Base-by-base conservation (phyloP, 129 eudicot species). In the Artemisia annua region DNA sequence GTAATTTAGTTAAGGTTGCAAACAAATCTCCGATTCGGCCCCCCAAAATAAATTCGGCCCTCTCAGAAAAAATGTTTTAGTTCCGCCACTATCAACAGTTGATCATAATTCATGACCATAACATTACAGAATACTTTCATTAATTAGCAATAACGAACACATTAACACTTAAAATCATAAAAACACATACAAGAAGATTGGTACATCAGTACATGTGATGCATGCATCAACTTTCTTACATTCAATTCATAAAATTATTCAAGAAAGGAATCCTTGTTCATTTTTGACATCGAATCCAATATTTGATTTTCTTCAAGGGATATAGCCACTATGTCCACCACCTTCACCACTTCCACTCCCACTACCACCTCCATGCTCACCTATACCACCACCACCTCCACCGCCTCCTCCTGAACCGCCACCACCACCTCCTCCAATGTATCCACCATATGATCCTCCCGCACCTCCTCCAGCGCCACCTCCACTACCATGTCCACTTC, bases 401-500 rank as follows among this genome's bases (percentile, higher is more conserved):
- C 78, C 78, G 2, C 82, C 93, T 4, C 80, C 85, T 49, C 87
- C 89, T 2, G 70, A 70, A 2, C 85, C 87, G 11, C 85, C 85
- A 56, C 72, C 78, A 1, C 81, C 85, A 0, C 85, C 85, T 4
- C 79, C 91, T 43, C 73, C 79, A 20, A 75, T 83, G 9, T 69
- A 61, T 28, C 84, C 83, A 16, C 77, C 80, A 3, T 75, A 54
- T 19, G 79, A 65, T 28, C 80, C 68, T 4, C 80, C 74, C 0
- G 43, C 69, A 26, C 74, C 88, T 10, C 66, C 71, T 1, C 82
- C 87, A 18, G 30, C 78, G 2, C 83, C 82, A 5, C 82, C 77
- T 28, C 84, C 79, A 16, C 73, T 61, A 24, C 84, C 87, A 54
- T 72, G 62, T 66, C 79, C 87, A 48, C 76, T 66, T 67, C 82